Evolutionary conservation across 495 filamentous ascomycete species (phyloP), one percentile per base, ranked within the genome.

Genomic region (Talaromyces borbonicus): DNA sequence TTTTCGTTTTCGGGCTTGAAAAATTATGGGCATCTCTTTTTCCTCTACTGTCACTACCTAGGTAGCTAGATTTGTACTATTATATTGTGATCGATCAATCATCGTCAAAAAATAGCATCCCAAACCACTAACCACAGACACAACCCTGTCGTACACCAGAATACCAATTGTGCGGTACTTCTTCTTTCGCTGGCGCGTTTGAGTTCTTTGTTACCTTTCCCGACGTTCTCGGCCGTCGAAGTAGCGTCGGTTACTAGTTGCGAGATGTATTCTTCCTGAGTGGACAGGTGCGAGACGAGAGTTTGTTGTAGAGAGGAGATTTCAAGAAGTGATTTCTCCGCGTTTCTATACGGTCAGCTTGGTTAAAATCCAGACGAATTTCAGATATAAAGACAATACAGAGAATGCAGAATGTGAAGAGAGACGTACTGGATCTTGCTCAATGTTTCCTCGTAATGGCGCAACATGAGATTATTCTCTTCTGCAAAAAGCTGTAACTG

Each of bases 291-390:
- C 42, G 75, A 73, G 25, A 89, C 85, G 14, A 99, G 79, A 27
- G 87, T 83, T 38, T 83, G 84, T 54, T 99, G 93, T 4, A 99
- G 73, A 49, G 92, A 87, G 16, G 87, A 85, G 44, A 99, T 97
- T 58, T 97, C 92, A 4, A 95, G 56, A 6, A 99, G 74, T 1
- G 87, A 94, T 58, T 82, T 84, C 63, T 99, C 90, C 2, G 92
- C 87, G 20, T 81, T 86, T 52, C 90, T 95, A 20, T 29, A 3
- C 18, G n/a, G n/a, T 16, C 12, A 29, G 9, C 1, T 20, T 19
- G 36, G 4, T 5, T 25, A 23, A 5, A 18, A n/a, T n/a, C n/a
- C n/a, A n/a, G n/a, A n/a, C n/a, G n/a, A n/a, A n/a, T n/a, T n/a
- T n/a, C n/a, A n/a, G n/a, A n/a, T n/a, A n/a, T n/a, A n/a, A n/a